Conservation (phyloP, 2,329 filamentous ascomycete species). For the Fusarium secorum region DNA sequence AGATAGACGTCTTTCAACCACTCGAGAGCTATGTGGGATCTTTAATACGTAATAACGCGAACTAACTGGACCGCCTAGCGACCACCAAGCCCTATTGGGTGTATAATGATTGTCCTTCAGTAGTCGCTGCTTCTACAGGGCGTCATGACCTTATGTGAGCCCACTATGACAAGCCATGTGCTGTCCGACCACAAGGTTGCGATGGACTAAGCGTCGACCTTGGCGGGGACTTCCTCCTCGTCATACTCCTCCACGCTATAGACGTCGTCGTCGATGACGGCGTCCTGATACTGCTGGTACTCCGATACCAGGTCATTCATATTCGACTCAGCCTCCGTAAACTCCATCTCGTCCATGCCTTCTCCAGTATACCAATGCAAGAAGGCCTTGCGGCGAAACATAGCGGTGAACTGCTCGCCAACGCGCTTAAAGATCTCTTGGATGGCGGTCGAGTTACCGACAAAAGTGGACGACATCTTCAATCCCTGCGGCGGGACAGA, state of each 20-base stretch:
- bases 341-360: slow-evolving; percentile 99
- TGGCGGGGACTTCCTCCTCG: slow-evolving; percentile 78
- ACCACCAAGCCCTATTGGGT: neutral
- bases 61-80: neutral
- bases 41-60: neutral
- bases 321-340: slow-evolving; percentile 99
- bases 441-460: slow-evolving; percentile 99
- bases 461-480: slow-evolving; percentile 99
- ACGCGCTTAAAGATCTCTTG: slow-evolving; percentile 99
- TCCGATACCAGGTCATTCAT: slow-evolving; percentile 99
- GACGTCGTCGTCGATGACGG: slow-evolving; percentile 89
- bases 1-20: neutral
- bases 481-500: slow-evolving; percentile 97
- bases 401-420: slow-evolving; percentile 98
- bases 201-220: neutral
- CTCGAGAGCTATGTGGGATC: neutral
- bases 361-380: slow-evolving; percentile 99
- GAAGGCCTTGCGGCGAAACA: slow-evolving; percentile 99
- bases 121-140: neutral
- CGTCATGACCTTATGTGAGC: neutral
- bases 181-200: slow-evolving; percentile 2
- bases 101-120: neutral
- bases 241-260: slow-evolving; percentile 80
- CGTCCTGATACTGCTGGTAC: slow-evolving; percentile 99
- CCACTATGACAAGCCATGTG: neutral